phyloP scores from a whole-genome alignment of 2,329 filamentous ascomycete genomes.

The Bretziella fagacearum region DNA sequence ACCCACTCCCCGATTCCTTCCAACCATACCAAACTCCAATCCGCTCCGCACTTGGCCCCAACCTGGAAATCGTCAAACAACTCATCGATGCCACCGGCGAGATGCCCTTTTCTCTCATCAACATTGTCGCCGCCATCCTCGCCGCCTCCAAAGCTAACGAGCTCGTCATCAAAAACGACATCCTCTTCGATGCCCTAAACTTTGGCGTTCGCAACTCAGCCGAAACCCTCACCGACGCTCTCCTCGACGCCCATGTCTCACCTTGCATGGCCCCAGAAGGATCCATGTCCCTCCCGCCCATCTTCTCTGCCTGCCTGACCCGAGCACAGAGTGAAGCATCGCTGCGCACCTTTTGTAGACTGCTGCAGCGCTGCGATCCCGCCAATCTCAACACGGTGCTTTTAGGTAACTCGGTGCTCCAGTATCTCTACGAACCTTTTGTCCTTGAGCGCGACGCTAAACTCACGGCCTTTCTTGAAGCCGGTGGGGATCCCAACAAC shows the following conservation, averaged over 20 bases:
- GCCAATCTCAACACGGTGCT: not conserved
- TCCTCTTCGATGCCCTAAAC: not conserved
- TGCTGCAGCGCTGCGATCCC: not conserved
- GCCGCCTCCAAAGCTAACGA: not conserved
- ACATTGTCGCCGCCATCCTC: not conserved
- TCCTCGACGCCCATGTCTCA: not conserved
- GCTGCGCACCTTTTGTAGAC: not conserved
- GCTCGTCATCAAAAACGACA: not conserved
- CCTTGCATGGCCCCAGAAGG: not conserved
- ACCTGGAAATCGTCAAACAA: not conserved
- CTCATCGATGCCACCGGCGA: not conserved
- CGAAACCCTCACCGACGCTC: not conserved
- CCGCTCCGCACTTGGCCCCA: not conserved
- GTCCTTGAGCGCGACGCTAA: constrained; percentile 3
- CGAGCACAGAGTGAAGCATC: not conserved
- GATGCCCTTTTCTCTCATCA: not conserved
- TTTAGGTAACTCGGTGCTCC: not conserved
- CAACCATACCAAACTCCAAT: not conserved
- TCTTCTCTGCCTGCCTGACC: not conserved
- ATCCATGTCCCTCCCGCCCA: not conserved
- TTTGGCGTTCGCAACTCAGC: not conserved
- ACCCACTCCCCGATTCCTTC: not conserved
- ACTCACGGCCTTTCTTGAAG: not conserved
- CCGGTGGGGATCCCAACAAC: constrained; percentile 4
- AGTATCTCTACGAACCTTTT: constrained; percentile 5